These are phyloP conservation scores for Glarea lozoyensis DNA, from an alignment of 495 filamentous ascomycete species.

Conservation along the genomic window DNA sequence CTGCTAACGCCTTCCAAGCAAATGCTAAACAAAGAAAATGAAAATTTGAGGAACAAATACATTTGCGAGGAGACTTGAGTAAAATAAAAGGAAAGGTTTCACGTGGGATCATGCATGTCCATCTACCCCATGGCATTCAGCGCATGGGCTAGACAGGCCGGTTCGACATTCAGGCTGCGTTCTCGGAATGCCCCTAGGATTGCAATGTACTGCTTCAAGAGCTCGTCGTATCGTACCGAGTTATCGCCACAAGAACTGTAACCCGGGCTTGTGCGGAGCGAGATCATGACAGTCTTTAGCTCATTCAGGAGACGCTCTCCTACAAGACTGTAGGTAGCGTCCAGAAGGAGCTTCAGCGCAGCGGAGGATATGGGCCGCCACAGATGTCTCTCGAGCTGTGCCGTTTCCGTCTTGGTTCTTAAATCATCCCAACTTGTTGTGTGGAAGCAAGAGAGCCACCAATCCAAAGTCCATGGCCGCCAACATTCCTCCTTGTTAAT, in stretches of 20 bases:
- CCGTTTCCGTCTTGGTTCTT: not conserved
- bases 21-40: no score
- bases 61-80: no score
- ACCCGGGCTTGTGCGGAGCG: not conserved
- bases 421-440: not conserved
- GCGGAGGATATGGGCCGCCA: not conserved
- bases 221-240: not conserved
- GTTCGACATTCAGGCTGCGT: not conserved
- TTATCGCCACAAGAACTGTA: not conserved
- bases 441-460: not conserved
- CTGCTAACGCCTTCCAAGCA: no score
- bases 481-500: not conserved
- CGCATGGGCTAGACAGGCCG: not conserved
- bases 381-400: not conserved
- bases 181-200: not conserved
- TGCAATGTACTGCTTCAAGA: not conserved
- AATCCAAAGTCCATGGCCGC: not conserved
- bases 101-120: no score
- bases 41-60: no score
- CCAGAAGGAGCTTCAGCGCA: not conserved
- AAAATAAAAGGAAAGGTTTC: no score
- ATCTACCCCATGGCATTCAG: conserved; percentile 1
- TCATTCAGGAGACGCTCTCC: not conserved
- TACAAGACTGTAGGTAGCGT: not conserved
- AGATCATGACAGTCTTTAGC: not conserved